A percentile compares a stretch with the other conserved stretches of the same genome.
Evolutionary conservation across 129 eudicot genomes (phyloP).

Genomic region (Rutidosis leptorrhynchoides): DNA sequence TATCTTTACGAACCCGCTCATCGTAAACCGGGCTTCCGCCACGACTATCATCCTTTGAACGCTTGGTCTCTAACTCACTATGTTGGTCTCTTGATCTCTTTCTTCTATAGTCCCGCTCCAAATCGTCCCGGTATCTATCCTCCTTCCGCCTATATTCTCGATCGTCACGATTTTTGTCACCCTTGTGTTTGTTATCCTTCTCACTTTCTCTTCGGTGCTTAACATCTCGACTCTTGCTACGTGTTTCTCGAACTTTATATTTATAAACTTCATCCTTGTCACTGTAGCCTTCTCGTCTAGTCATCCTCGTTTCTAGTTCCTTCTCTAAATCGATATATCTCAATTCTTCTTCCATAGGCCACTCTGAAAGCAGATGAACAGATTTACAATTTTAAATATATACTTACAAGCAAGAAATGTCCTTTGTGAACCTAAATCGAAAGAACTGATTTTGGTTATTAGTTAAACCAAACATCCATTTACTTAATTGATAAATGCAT

Average conservation of each 20-base stretch:
- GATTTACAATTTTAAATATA: background rate
- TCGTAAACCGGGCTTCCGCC: conserved; percentile 47
- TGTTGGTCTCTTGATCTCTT: conserved; percentile 53
- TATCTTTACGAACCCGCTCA: conserved; percentile 49
- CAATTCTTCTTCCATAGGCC: conserved; percentile 44
- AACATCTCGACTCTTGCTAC: conserved; percentile 41
- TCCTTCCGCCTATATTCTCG: conserved; percentile 35
- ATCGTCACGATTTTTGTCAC: conserved; percentile 35
- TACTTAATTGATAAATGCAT: background rate
- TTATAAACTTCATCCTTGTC: conserved; percentile 47
- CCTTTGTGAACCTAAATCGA: background rate
- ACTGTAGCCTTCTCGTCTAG: conserved; percentile 50
- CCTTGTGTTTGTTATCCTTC: conserved; percentile 37
- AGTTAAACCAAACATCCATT: background rate
- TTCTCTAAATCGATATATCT: conserved; percentile 62
- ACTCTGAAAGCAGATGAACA: conserved; percentile 37
- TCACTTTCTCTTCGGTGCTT: conserved; percentile 46
- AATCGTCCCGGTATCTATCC: conserved; percentile 40
- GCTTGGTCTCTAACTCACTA: conserved; percentile 51
- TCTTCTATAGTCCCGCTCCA: conserved; percentile 46
- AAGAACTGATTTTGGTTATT: background rate
- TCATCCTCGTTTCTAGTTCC: conserved; percentile 59
- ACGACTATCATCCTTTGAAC: conserved; percentile 50
- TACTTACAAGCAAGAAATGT: background rate
- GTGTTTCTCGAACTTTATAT: conserved; percentile 39